A percentile compares a stretch with the other conserved stretches of the same genome.
phyloP scores from a whole-genome alignment of 306 rosid genomes.

The Fagus crenata region DNA sequence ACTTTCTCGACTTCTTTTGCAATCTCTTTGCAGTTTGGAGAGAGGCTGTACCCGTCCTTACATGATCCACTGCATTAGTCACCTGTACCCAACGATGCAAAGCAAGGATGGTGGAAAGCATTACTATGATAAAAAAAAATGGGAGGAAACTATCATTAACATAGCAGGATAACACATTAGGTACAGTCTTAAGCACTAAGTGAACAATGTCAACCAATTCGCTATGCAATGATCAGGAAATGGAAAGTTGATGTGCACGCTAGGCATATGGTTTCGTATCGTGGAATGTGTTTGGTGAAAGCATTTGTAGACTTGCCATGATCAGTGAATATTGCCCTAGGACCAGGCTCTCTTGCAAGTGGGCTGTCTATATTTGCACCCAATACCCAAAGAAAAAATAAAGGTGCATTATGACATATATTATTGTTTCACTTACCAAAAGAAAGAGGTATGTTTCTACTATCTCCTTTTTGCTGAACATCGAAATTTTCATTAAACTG shows the following conservation, averaged over 20 bases:
- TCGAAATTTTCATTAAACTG: too few species aligned
- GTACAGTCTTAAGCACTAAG: neutral
- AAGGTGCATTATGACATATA: too few species aligned
- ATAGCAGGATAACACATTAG: neutral
- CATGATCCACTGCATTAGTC: slow-evolving; percentile 78
- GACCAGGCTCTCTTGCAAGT: neutral
- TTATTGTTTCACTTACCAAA: too few species aligned
- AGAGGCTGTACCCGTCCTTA: slow-evolving; percentile 66
- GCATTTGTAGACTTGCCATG: neutral
- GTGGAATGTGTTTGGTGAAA: neutral
- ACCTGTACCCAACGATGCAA: slow-evolving; percentile 48
- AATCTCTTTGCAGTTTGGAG: slow-evolving; percentile 67
- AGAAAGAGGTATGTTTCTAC: too few species aligned
- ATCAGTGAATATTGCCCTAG: neutral
- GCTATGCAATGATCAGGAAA: neutral
- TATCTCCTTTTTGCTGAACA: too few species aligned
- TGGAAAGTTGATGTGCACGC: too few species aligned
- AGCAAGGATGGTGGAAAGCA: neutral
- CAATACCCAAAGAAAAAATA: too few species aligned
- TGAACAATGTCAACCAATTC: neutral
- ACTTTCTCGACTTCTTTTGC: slow-evolving; percentile 79
- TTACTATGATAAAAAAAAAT: neutral
- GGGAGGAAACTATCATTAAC: neutral
- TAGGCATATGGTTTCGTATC: neutral
- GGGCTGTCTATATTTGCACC: neutral